A percentile compares a stretch with the other conserved stretches of the same genome.
Conservation (phyloP, 2,329 filamentous ascomycete genomes). For the Knufia fluminis region DNA sequence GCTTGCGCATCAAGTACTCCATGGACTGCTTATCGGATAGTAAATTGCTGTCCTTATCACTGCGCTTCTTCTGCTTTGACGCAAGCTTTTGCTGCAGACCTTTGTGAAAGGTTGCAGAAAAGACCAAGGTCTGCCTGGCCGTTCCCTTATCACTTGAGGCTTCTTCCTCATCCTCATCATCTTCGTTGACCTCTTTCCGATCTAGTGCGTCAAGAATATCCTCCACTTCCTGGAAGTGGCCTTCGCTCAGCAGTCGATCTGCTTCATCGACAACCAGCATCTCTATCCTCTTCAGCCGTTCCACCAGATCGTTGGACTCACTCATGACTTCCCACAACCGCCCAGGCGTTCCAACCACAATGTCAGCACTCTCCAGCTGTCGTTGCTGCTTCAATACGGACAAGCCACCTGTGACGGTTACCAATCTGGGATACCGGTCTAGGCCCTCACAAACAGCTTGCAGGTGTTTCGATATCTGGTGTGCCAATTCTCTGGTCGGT, state of each 20-base stretch:
- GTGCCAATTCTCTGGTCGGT: constrained; percentile 85
- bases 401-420: constrained; percentile 81
- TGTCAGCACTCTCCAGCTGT: constrained; percentile 71
- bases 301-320: constrained; percentile 59
- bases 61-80: constrained; percentile 50
- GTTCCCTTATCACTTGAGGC: constrained; percentile 24
- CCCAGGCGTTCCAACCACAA: constrained; percentile 88
- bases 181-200: constrained; percentile 44
- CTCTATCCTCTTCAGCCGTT: constrained; percentile 60
- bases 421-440: constrained; percentile 54
- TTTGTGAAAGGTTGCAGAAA: constrained; percentile 93
- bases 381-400: constrained; percentile 93
- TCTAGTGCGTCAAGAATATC: constrained; percentile 79
- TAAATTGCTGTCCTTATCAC: constrained; percentile 47
- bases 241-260: constrained; percentile 80
- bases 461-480: constrained; percentile 80
- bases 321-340: constrained; percentile 90
- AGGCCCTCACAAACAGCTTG: constrained; percentile 62
- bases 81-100: constrained; percentile 83
- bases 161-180: constrained; percentile 35
- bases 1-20: constrained; percentile 82
- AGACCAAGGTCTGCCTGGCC: constrained; percentile 78
- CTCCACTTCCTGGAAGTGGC: constrained; percentile 89
- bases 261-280: constrained; percentile 93
- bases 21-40: constrained; percentile 66